A percentile compares a stretch with the other conserved stretches of the same genome.
These are phyloP conservation scores for Psilocybe azurescens DNA, from an alignment of 768 basidiomycete genomes.

Conservation along the genomic window DNA sequence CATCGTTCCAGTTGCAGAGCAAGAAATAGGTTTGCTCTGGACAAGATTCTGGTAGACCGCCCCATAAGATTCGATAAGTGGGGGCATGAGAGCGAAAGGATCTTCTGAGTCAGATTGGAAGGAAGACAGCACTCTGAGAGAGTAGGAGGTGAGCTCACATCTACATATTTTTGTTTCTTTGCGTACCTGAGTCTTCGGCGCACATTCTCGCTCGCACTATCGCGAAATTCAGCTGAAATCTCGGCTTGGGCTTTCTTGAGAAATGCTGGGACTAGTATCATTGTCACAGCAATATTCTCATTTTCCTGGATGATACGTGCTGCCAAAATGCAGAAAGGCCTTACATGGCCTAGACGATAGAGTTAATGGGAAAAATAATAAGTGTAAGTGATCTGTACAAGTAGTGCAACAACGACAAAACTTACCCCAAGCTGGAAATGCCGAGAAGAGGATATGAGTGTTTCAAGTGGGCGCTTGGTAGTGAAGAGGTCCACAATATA, in stretches of 20 bases:
- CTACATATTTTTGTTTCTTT: not conserved
- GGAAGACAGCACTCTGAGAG: not conserved
- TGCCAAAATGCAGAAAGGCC: conserved; percentile 10
- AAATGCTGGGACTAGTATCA: not conserved
- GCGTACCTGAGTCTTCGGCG: conserved; percentile 8
- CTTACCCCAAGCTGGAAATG: conserved; percentile 13
- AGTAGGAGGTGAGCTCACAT: not conserved
- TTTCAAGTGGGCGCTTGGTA: not conserved
- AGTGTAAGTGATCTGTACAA: not conserved
- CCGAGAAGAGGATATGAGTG: conserved; percentile 6
- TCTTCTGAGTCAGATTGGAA: not conserved
- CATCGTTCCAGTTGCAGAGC: not conserved
- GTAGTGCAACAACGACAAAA: not conserved
- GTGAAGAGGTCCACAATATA: no score
- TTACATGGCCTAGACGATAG: conserved; percentile 7
- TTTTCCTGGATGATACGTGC: conserved; percentile 10
- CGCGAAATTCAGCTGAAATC: conserved; percentile 7
- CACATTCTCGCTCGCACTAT: not conserved
- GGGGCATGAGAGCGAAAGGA: not conserved
- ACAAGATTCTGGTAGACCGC: not conserved
- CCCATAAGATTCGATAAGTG: not conserved
- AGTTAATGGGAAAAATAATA: no score
- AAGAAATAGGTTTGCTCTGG: not conserved
- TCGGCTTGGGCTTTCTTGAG: conserved; percentile 6
- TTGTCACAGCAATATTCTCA: not conserved